These are phyloP conservation scores for Psilocybe azurescens DNA, from an alignment of 768 basidiomycete species.

Conservation along the genomic window DNA sequence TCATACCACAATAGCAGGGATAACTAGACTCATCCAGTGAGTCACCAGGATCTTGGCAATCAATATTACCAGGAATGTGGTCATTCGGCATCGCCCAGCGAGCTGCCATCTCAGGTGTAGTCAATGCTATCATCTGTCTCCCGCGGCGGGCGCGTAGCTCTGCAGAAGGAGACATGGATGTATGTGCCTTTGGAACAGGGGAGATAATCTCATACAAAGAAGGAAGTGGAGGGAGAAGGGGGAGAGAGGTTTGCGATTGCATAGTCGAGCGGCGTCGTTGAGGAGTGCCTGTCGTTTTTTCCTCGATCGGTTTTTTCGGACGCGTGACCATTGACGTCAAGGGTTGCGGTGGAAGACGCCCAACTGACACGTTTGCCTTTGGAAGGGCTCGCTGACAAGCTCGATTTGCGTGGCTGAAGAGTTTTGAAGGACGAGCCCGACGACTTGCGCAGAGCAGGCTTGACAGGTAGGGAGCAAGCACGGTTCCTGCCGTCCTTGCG, in stretches of 20 bases:
- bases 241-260: not conserved
- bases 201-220: not conserved
- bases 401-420: constrained; percentile 16
- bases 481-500: constrained; percentile 7
- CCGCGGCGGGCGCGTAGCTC: constrained; percentile 25
- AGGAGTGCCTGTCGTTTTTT: not conserved
- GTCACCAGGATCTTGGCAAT: not conserved
- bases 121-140: constrained; percentile 25
- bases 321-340: constrained; percentile 24
- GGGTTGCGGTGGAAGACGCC: constrained; percentile 32
- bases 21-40: constrained; percentile 10
- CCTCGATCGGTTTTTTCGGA: constrained; percentile 23
- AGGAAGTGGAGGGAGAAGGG: constrained; percentile 9
- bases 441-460: constrained; percentile 10
- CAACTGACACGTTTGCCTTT: constrained; percentile 33
- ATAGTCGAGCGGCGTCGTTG: not conserved
- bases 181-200: constrained; percentile 20
- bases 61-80: not conserved
- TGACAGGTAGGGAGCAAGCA: constrained; percentile 14
- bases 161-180: constrained; percentile 19
- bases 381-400: constrained; percentile 8
- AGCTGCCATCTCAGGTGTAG: constrained; percentile 20
- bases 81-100: constrained; percentile 23
- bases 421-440: constrained; percentile 6
- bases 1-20: not conserved